These are phyloP conservation scores for Bothriochloa decipiens DNA, from an alignment of 176 grass and related monocot species.

Conservation along the genomic window DNA sequence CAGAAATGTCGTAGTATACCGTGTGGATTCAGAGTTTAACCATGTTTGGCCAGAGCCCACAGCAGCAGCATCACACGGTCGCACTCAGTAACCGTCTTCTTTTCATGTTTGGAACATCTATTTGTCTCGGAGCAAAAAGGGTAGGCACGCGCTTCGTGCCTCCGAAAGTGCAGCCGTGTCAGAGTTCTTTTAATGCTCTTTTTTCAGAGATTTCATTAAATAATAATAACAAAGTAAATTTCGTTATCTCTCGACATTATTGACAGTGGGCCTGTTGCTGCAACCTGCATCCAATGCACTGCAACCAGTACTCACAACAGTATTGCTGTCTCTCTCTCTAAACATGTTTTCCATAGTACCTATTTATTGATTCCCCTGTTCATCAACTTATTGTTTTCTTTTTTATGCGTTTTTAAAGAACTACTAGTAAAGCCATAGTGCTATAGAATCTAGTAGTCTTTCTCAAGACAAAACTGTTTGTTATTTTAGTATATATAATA, in stretches of 20 bases:
- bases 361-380: not conserved
- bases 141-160: not conserved
- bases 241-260: no score
- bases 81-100: no score
- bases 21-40: no score
- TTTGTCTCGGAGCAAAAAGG: slow-evolving; percentile 16
- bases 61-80: no score
- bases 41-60: no score
- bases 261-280: no score
- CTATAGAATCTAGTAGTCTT: not conserved
- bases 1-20: no score
- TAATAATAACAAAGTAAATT: not conserved
- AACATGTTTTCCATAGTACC: not conserved
- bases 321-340: no score
- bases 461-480: not conserved
- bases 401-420: not conserved
- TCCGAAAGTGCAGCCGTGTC: slow-evolving; percentile 30
- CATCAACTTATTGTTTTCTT: not conserved
- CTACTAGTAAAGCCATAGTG: not conserved
- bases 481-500: not conserved
- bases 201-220: not conserved
- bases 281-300: no score
- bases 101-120: no score
- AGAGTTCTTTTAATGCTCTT: not conserved
- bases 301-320: no score